phyloP scores from a whole-genome alignment of 1,284 basidiomycete species.

The Sporisorium graminicola region DNA sequence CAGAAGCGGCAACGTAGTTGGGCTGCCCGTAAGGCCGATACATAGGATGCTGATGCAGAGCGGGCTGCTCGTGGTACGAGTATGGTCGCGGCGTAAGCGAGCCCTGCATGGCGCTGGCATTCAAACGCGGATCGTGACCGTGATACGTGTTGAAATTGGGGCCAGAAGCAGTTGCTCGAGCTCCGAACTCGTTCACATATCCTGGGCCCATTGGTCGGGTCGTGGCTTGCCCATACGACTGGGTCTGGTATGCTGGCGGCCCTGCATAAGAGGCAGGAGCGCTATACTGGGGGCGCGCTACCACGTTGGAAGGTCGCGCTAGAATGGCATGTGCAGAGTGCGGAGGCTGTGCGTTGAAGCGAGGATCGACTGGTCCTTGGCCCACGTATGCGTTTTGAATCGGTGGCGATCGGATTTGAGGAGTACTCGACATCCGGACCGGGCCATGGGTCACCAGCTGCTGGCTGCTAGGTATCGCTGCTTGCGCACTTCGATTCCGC shows the following conservation, averaged over 20 bases:
- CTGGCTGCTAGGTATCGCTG: conserved; percentile 36
- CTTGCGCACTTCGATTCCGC: conserved; percentile 50
- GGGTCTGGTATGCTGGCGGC: conserved; percentile 20
- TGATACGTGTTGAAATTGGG: conserved; percentile 42
- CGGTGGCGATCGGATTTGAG: conserved; percentile 46
- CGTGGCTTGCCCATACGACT: conserved; percentile 21
- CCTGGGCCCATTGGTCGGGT: conserved; percentile 20
- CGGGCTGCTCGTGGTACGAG: conserved; percentile 53
- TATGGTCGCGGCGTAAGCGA: conserved; percentile 51
- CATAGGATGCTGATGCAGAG: conserved; percentile 33
- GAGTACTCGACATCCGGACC: conserved; percentile 36
- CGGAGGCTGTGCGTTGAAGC: conserved; percentile 18
- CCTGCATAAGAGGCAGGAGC: conserved; percentile 23
- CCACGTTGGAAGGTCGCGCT: conserved; percentile 15
- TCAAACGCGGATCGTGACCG: conserved; percentile 41
- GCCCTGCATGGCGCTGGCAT: conserved; percentile 26
- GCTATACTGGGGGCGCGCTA: conserved; percentile 28
- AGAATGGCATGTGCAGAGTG: conserved; percentile 25
- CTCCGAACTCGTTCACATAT: conserved; percentile 43
- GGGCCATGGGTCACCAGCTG: conserved; percentile 29
- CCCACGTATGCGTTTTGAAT: conserved; percentile 8
- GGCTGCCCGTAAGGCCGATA: conserved; percentile 35
- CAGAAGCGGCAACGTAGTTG: conserved; percentile 11
- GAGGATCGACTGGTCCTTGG: conserved; percentile 26
- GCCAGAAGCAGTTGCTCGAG: conserved; percentile 18